phyloP scores from a whole-genome alignment of 2,329 filamentous ascomycete species.

The Pseudogymnoascus sp. region DNA sequence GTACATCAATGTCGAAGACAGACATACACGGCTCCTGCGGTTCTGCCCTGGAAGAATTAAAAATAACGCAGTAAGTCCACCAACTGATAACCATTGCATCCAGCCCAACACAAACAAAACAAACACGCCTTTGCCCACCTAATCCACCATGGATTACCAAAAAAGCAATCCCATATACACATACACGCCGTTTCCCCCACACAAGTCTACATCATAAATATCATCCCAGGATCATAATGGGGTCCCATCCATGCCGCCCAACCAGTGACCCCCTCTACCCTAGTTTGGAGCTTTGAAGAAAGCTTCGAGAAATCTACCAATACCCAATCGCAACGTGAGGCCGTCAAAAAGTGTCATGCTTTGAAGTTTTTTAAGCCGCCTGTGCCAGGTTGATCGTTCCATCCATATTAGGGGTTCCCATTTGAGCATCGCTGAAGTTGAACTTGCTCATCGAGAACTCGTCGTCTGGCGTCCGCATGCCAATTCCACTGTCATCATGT shows the following conservation, averaged over 20 bases:
- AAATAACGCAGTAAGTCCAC: neutral
- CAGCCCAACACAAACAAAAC: conserved; percentile 4
- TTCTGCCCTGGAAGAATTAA: conserved; percentile 3
- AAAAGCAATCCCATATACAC: conserved; percentile 7
- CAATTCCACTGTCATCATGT: conserved; percentile 69
- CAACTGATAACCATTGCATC: neutral
- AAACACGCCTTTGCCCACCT: conserved; percentile 4
- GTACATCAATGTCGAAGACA: neutral
- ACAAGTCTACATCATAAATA: conserved; percentile 8
- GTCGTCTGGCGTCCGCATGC: conserved; percentile 59
- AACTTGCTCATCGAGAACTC: conserved; percentile 56
- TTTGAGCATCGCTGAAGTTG: conserved; percentile 29
- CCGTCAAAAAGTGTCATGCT: neutral
- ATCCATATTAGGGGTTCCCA: conserved; percentile 13
- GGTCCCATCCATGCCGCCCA: conserved; percentile 6
- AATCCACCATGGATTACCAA: conserved; percentile 7
- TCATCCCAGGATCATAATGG: conserved; percentile 8
- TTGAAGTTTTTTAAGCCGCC: neutral
- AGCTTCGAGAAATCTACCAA: neutral
- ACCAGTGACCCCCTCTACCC: conserved; percentile 1
- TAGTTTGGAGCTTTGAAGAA: conserved; percentile 4
- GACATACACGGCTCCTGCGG: neutral
- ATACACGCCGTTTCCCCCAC: conserved; percentile 1
- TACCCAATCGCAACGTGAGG: neutral
- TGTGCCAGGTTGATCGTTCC: conserved; percentile 2